Evolutionary conservation across 2,329 filamentous ascomycete species (phyloP).

Genomic region (Penicillium sp.): DNA sequence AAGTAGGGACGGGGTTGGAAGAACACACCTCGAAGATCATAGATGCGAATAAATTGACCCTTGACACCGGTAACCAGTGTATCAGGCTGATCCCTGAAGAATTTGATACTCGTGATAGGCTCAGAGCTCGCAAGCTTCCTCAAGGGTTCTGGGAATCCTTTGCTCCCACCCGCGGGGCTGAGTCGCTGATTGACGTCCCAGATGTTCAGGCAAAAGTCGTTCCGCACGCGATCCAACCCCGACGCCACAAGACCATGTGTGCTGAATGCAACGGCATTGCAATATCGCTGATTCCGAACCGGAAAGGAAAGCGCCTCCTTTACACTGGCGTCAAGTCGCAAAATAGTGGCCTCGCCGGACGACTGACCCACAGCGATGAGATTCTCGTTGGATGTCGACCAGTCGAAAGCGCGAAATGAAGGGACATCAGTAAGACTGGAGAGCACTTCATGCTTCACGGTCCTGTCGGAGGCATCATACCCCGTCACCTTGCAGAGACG

Average conservation of each 20-base stretch:
- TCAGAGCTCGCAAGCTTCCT: constrained; percentile 63
- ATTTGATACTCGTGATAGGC: constrained; percentile 65
- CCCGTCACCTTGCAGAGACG: constrained; percentile 56
- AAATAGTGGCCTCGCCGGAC: constrained; percentile 62
- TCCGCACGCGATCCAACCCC: constrained; percentile 63
- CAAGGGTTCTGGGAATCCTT: constrained; percentile 52
- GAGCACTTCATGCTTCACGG: constrained; percentile 56
- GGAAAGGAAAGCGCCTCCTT: constrained; percentile 55
- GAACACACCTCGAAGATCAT: constrained; percentile 61
- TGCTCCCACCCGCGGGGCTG: constrained; percentile 34
- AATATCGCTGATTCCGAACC: constrained; percentile 63
- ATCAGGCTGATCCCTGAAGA: constrained; percentile 62
- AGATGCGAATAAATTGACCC: constrained; percentile 62
- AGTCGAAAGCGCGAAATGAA: constrained; percentile 66
- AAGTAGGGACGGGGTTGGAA: constrained; percentile 2
- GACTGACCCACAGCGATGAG: constrained; percentile 63
- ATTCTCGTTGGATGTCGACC: constrained; percentile 61
- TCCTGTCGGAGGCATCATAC: constrained; percentile 35
- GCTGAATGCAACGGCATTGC: constrained; percentile 66
- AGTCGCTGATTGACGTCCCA: constrained; percentile 61
- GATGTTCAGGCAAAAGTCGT: constrained; percentile 66
- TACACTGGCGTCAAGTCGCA: constrained; percentile 56
- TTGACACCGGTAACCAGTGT: constrained; percentile 64
- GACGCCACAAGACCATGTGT: constrained; percentile 60
- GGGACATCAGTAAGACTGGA: constrained; percentile 58